These are phyloP conservation scores for Linnemannia hyalina DNA, from an alignment of 192 early-diverging fungal genomes.

Conservation along the genomic window DNA sequence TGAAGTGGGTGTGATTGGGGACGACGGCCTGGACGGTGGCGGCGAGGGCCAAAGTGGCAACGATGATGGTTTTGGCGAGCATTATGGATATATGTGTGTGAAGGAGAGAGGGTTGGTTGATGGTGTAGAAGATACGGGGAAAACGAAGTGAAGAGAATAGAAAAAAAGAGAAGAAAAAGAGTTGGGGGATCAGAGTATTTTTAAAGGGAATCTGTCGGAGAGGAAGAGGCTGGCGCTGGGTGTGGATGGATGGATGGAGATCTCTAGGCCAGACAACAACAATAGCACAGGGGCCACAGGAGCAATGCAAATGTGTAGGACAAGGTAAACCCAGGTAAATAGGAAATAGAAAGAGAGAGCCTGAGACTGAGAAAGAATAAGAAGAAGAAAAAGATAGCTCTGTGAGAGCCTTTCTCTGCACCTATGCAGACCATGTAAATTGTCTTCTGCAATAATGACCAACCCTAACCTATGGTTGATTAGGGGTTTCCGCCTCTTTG, in stretches of 20 bases:
- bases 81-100: conserved; percentile 7
- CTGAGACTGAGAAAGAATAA: neutral
- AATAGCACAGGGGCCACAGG: neutral
- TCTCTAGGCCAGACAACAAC: neutral
- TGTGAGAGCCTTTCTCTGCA: neutral
- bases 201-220: neutral
- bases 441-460: neutral
- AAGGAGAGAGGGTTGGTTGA: neutral
- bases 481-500: too few species aligned
- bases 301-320: too few species aligned
- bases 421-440: neutral
- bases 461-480: too few species aligned
- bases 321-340: too few species aligned
- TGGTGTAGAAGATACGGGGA: conserved; percentile 9
- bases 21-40: conserved; percentile 34
- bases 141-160: conserved; percentile 25
- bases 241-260: neutral
- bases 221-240: neutral
- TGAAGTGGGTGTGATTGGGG: conserved; percentile 40
- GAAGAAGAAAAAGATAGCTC: too few species aligned
- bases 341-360: too few species aligned
- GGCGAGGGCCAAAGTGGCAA: conserved; percentile 38
- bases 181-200: neutral
- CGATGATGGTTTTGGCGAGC: conserved; percentile 39
- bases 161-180: conserved; percentile 10